These are phyloP conservation scores for Heimioporus punctisporus DNA, from an alignment of 1,284 basidiomycete species.

Conservation along the genomic window DNA sequence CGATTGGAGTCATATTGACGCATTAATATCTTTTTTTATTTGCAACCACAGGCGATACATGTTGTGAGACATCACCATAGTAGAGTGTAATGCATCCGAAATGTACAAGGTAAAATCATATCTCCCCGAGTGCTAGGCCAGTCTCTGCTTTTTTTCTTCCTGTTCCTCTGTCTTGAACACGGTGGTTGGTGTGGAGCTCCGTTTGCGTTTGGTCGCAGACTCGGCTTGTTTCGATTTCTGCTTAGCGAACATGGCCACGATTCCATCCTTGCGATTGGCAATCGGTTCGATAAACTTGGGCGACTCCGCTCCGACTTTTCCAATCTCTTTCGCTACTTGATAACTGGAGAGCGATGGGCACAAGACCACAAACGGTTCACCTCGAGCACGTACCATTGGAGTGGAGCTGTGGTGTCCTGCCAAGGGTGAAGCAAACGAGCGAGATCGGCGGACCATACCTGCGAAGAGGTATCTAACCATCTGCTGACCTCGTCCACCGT, in stretches of 20 bases:
- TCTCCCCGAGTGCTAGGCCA: no score
- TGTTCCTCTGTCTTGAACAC: conserved; percentile 15
- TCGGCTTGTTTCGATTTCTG: conserved; percentile 40
- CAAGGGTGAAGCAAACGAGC: conserved; percentile 72
- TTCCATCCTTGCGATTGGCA: conserved; percentile 81
- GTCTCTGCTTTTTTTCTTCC: conserved; percentile 25
- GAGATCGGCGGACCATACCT: conserved; percentile 63
- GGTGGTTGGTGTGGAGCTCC: conserved; percentile 10
- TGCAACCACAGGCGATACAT: neutral
- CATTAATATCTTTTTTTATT: no score
- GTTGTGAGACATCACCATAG: conserved; percentile 1
- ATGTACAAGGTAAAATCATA: no score
- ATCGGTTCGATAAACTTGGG: conserved; percentile 84
- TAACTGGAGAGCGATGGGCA: conserved; percentile 63
- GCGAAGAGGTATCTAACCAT: conserved; percentile 83
- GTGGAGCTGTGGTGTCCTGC: conserved; percentile 47
- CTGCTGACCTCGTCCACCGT: conserved; percentile 56
- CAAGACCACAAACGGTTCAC: neutral
- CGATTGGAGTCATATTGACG: neutral
- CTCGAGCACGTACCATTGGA: conserved; percentile 64
- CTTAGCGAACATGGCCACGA: conserved; percentile 86
- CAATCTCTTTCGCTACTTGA: conserved; percentile 88
- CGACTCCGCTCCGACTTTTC: conserved; percentile 88
- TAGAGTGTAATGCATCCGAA: no score
- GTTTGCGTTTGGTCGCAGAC: conserved; percentile 27